Evolutionary conservation across 179 eudicot genomes (phyloP).

Genomic region (Heliamphora pulchella): DNA sequence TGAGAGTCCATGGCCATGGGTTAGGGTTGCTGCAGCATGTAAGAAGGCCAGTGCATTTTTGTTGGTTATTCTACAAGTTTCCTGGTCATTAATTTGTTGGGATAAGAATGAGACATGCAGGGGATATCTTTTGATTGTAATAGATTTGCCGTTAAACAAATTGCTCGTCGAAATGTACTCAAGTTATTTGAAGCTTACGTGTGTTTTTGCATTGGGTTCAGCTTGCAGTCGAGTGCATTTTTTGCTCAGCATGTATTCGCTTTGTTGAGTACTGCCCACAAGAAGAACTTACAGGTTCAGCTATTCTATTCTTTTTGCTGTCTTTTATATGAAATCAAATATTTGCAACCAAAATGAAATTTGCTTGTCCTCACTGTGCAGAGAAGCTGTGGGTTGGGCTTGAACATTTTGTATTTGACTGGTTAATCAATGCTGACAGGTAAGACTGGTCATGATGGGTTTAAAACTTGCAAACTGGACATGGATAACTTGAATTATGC

Average conservation of each 20-base stretch:
- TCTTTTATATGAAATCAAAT: constrained; percentile 9
- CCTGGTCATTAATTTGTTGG: not conserved
- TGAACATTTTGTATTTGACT: constrained; percentile 94
- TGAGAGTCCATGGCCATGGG: not conserved
- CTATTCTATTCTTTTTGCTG: constrained; percentile 10
- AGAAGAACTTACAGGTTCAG: constrained; percentile 93
- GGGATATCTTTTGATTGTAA: constrained; percentile 6
- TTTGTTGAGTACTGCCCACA: constrained; percentile 99
- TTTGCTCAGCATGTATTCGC: constrained; percentile 98
- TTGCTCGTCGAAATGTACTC: not conserved
- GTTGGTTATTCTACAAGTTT: not conserved
- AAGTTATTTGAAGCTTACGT: constrained; percentile 1
- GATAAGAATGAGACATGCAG: not conserved
- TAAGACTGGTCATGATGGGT: constrained; percentile 26
- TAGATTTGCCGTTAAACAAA: not conserved
- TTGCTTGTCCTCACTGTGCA: constrained; percentile 33
- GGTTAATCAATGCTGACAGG: constrained; percentile 99
- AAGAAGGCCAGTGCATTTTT: not conserved
- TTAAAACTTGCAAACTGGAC: not conserved
- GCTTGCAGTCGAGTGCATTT: constrained; percentile 99
- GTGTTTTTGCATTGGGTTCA: constrained; percentile 29
- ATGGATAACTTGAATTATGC: constrained; percentile 5
- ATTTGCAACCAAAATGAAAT: constrained; percentile 19
- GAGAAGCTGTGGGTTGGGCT: constrained; percentile 97
- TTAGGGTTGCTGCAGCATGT: not conserved